Evolutionary conservation across 2,329 filamentous ascomycete genomes (phyloP).

Genomic region (Ramichloridium luteum): DNA sequence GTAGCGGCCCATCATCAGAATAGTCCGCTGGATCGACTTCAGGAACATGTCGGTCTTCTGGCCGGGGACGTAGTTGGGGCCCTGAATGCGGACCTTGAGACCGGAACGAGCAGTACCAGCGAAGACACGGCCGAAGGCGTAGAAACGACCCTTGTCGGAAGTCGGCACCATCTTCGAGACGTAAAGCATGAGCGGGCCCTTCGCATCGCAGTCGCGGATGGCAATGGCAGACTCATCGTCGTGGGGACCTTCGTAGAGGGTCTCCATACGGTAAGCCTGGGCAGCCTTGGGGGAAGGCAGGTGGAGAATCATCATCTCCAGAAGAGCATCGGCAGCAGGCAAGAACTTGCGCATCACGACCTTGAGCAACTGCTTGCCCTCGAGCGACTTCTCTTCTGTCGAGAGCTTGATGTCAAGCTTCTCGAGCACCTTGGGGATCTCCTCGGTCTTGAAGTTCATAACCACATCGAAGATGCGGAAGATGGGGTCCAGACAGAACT

Average conservation of each 20-base stretch:
- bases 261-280: slow-evolving; percentile 96
- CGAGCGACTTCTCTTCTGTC: slow-evolving; percentile 76
- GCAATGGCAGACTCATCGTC: slow-evolving; percentile 89
- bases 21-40: slow-evolving; percentile 99
- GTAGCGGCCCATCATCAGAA: slow-evolving; percentile 99
- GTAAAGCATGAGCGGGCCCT: slow-evolving; percentile 98
- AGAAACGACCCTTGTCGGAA: slow-evolving; percentile 99
- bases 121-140: slow-evolving; percentile 99
- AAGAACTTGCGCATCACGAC: slow-evolving; percentile 98
- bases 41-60: slow-evolving; percentile 99
- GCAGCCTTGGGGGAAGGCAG: slow-evolving; percentile 90
- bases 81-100: slow-evolving; percentile 99
- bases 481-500: slow-evolving; percentile 99
- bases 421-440: slow-evolving; percentile 66
- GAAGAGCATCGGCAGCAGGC: slow-evolving; percentile 89
- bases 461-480: slow-evolving; percentile 96
- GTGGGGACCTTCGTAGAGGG: slow-evolving; percentile 90
- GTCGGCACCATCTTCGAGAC: slow-evolving; percentile 99
- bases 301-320: slow-evolving; percentile 99
- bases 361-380: slow-evolving; percentile 97
- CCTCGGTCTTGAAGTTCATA: slow-evolving; percentile 98
- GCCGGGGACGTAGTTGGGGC: slow-evolving; percentile 94
- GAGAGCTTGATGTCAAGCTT: slow-evolving; percentile 94
- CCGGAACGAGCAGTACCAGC: slow-evolving; percentile 94
- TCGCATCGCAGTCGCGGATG: slow-evolving; percentile 97